phyloP scores from a whole-genome alignment of 495 filamentous ascomycete genomes.

The Neurospora sp. region DNA sequence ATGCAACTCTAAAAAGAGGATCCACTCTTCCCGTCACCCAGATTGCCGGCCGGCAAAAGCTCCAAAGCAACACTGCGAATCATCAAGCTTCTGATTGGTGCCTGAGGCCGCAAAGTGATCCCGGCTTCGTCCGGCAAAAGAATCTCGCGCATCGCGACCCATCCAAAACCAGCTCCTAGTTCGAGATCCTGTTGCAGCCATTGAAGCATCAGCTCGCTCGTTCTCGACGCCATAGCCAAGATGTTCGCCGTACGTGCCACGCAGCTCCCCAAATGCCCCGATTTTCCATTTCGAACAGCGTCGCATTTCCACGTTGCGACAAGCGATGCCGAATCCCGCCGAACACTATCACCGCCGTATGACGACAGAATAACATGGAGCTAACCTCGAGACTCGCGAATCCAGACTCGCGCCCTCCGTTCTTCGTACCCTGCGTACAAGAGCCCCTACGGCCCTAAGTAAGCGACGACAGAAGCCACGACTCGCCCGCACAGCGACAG shows the following conservation, averaged over 20 bases:
- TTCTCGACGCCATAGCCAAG: conserved; percentile 12
- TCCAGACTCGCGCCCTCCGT: conserved; percentile 27
- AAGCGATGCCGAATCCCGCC: background rate
- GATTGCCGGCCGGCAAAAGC: background rate
- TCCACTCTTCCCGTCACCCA: background rate
- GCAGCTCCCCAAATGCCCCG: background rate
- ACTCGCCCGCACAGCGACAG: background rate
- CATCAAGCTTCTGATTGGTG: background rate
- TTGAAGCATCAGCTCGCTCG: conserved; percentile 24
- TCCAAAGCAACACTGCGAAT: background rate
- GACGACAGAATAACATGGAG: conserved; percentile 6
- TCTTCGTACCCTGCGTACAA: conserved; percentile 29
- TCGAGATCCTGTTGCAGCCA: conserved; percentile 14
- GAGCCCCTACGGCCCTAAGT: conserved; percentile 44
- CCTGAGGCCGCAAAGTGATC: conserved; percentile 16
- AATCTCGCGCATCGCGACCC: conserved; percentile 25
- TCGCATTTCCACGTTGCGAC: background rate
- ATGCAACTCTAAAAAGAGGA: background rate
- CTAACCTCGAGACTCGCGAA: conserved; percentile 11
- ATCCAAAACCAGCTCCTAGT: conserved; percentile 9
- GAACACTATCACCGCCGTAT: conserved; percentile 1
- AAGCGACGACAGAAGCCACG: conserved; percentile 17
- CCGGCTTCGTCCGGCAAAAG: conserved; percentile 24
- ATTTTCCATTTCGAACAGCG: background rate
- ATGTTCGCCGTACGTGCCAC: conserved; percentile 33